phyloP scores from a whole-genome alignment of 2,329 filamentous ascomycete genomes.

The Xylariaceae sp. region DNA sequence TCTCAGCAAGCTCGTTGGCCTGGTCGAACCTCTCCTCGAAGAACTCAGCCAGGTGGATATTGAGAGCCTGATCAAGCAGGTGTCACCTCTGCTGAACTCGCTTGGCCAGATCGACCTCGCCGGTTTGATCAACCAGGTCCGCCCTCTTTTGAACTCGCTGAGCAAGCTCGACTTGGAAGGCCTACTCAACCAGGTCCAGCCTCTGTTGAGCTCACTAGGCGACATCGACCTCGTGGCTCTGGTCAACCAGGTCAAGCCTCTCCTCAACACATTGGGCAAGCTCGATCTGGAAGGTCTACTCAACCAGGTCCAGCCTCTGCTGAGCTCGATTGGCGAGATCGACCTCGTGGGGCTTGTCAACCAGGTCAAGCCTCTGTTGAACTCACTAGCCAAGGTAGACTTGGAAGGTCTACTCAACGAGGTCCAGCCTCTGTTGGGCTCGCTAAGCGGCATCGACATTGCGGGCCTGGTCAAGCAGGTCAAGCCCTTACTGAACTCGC shows the following conservation, averaged over 20 bases:
- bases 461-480: conserved; percentile 27
- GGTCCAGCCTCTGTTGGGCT: conserved; percentile 30
- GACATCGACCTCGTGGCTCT: conserved; percentile 30
- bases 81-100: conserved; percentile 30
- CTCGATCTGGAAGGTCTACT: conserved; percentile 32
- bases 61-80: conserved; percentile 30
- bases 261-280: conserved; percentile 29
- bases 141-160: conserved; percentile 30
- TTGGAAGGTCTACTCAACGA: conserved; percentile 32
- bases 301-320: conserved; percentile 30
- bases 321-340: conserved; percentile 29
- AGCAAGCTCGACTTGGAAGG: conserved; percentile 30
- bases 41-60: conserved; percentile 31
- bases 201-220: conserved; percentile 28
- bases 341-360: conserved; percentile 28
- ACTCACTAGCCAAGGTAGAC: conserved; percentile 29
- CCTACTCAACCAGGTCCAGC: conserved; percentile 32
- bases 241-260: conserved; percentile 27
- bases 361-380: conserved; percentile 30
- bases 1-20: conserved; percentile 27
- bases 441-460: conserved; percentile 30
- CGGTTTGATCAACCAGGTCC: conserved; percentile 26
- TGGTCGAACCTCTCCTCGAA: conserved; percentile 30
- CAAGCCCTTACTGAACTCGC: conserved; percentile 28
- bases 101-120: conserved; percentile 30